Evolutionary conservation across 148 eudicot species (phyloP).

Genomic region (Rhododendron simsii): DNA sequence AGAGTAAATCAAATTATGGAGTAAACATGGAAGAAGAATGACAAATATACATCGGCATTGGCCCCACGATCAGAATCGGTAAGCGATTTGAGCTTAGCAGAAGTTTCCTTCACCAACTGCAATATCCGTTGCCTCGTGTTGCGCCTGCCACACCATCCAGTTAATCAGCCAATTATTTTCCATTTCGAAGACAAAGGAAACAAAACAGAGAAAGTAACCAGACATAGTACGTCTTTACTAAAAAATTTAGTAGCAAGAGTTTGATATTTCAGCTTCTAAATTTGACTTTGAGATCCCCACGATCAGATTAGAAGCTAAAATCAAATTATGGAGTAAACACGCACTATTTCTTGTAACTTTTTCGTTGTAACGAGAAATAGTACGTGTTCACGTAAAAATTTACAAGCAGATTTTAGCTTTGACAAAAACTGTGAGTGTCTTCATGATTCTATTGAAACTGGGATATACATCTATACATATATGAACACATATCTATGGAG

Average conservation of each 20-base stretch:
- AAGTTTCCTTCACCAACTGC: slow-evolving; percentile 64
- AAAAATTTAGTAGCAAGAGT: too few relatives aligned
- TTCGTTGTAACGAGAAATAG: background rate
- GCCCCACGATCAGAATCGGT: slow-evolving; percentile 45
- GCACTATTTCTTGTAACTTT: background rate
- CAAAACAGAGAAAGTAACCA: background rate
- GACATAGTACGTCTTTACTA: too few relatives aligned
- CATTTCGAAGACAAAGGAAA: background rate
- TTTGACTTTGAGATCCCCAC: too few relatives aligned
- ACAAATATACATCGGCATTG: slow-evolving; percentile 35
- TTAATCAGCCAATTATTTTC: background rate
- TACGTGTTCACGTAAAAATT: too few relatives aligned
- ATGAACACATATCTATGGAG: background rate
- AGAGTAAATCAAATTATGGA: background rate
- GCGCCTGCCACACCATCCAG: slow-evolving; percentile 31
- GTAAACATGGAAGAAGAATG: background rate
- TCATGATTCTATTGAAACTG: background rate
- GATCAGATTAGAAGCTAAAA: background rate
- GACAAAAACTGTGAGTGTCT: background rate
- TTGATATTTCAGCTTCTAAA: background rate
- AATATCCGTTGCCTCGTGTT: slow-evolving; percentile 53
- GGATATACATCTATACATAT: background rate
- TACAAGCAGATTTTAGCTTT: background rate
- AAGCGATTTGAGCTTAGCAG: slow-evolving; percentile 53
- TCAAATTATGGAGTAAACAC: background rate